Evolutionary conservation across 164 flowering plant species (phyloP).

Genomic region (Vitis riparia): DNA sequence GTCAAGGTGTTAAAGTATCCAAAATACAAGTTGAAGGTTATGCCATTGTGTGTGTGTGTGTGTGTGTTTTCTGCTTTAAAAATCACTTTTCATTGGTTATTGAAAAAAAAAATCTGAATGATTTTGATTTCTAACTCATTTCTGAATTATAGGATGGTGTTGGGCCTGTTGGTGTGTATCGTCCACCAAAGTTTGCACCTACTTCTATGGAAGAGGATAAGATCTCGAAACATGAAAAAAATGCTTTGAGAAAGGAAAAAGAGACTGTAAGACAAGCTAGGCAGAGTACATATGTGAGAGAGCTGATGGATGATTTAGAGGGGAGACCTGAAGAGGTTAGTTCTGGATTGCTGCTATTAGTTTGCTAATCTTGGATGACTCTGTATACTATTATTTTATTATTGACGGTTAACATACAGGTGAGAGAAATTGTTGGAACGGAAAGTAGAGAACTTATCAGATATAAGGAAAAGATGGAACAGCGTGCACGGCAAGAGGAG

Average conservation of each 20-base stretch:
- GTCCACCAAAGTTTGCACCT: conserved; percentile 84
- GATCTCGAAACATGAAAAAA: conserved; percentile 60
- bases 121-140: conserved; percentile 2
- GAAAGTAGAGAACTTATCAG: conserved; percentile 66
- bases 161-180: conserved; percentile 39
- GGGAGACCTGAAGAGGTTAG: conserved; percentile 94
- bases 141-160: conserved; percentile 43
- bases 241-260: conserved; percentile 63
- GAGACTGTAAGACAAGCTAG: conserved; percentile 43
- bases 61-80: too few relatives aligned
- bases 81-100: too few relatives aligned
- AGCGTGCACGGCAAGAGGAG: conserved; percentile 69
- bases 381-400: background rate
- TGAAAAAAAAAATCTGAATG: background rate
- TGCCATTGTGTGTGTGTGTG: background rate
- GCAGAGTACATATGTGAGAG: conserved; percentile 55
- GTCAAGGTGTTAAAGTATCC: conserved; percentile 6
- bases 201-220: conserved; percentile 72
- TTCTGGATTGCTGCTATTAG: conserved; percentile 13
- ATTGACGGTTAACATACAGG: conserved; percentile 38
- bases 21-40: background rate
- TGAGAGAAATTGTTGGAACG: conserved; percentile 52
- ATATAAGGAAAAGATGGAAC: conserved; percentile 49
- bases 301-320: conserved; percentile 61
- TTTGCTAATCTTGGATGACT: background rate